phyloP scores from a whole-genome alignment of 2,329 filamentous ascomycete genomes.

The Fusarium oligoseptatum region DNA sequence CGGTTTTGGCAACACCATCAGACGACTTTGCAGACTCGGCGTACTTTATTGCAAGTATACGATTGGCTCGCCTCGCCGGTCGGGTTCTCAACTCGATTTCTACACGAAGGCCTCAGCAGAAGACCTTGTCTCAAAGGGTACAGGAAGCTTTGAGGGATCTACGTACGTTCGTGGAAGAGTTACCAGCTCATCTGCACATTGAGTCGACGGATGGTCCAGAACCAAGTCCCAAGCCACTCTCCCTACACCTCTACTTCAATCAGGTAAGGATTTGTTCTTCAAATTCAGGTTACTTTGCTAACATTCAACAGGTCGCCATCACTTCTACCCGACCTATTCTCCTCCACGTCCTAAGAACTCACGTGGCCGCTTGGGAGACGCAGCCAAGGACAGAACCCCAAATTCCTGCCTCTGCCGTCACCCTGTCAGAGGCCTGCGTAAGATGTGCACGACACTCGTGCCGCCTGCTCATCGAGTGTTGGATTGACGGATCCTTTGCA shows the following conservation, averaged over 20 bases:
- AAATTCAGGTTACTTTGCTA: background rate
- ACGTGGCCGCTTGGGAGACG: slow-evolving; percentile 45
- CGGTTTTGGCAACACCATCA: slow-evolving; percentile 41
- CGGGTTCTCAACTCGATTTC: slow-evolving; percentile 51
- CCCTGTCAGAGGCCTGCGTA: slow-evolving; percentile 59
- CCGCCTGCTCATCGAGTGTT: slow-evolving; percentile 57
- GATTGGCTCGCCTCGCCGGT: slow-evolving; percentile 52
- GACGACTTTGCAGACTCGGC: slow-evolving; percentile 52
- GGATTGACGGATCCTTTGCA: slow-evolving; percentile 61
- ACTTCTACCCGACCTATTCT: slow-evolving; percentile 52
- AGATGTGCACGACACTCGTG: slow-evolving; percentile 60
- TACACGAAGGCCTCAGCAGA: slow-evolving; percentile 46
- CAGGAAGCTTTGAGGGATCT: slow-evolving; percentile 50
- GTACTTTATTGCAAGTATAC: slow-evolving; percentile 53
- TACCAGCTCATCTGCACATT: slow-evolving; percentile 50
- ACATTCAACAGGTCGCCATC: slow-evolving; percentile 47
- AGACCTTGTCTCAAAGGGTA: slow-evolving; percentile 49
- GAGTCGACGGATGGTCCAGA: slow-evolving; percentile 39
- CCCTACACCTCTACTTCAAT: slow-evolving; percentile 53
- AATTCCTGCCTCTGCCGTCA: slow-evolving; percentile 51
- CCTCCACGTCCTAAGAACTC: slow-evolving; percentile 50
- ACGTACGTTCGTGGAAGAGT: slow-evolving; percentile 48
- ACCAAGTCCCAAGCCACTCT: slow-evolving; percentile 46
- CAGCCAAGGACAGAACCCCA: slow-evolving; percentile 37
- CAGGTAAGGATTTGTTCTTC: slow-evolving; percentile 26